A percentile compares a stretch with the other conserved stretches of the same genome.
Evolutionary conservation across 306 rosid genomes (phyloP).

Genomic region (Quercus bicolor): DNA sequence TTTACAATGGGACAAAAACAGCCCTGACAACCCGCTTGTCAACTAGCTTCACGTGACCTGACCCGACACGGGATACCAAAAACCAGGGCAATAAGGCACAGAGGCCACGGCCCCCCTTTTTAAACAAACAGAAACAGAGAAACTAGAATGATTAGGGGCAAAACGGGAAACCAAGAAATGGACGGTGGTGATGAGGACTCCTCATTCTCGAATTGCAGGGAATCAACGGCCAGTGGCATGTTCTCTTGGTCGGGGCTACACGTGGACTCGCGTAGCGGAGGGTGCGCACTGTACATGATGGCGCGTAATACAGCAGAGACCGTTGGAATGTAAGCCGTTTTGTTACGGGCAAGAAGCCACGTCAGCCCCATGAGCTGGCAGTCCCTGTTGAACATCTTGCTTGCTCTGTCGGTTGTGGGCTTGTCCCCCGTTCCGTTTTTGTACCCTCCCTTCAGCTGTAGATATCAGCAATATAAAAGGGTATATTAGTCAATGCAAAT

Average conservation of each 20-base stretch:
- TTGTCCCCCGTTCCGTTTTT: slow-evolving; percentile 46
- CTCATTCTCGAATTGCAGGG: slow-evolving; percentile 63
- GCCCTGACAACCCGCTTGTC: slow-evolving; percentile 49
- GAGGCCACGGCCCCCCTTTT: slow-evolving; percentile 1
- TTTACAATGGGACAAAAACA: slow-evolving; percentile 47
- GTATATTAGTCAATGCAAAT: background rate
- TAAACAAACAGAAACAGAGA: slow-evolving; percentile 26
- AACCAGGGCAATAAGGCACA: slow-evolving; percentile 5
- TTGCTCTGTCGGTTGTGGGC: slow-evolving; percentile 50
- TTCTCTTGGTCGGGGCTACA: slow-evolving; percentile 98
- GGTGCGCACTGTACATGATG: slow-evolving; percentile 86
- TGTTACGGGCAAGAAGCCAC: slow-evolving; percentile 82
- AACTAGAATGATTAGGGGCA: slow-evolving; percentile 40
- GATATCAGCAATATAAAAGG: background rate
- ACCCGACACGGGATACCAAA: slow-evolving; percentile 34
- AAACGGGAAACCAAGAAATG: slow-evolving; percentile 27
- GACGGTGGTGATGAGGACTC: slow-evolving; percentile 40
- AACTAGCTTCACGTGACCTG: slow-evolving; percentile 62
- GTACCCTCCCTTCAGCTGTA: slow-evolving; percentile 52
- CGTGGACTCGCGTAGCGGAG: slow-evolving; percentile 55
- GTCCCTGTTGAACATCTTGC: slow-evolving; percentile 80
- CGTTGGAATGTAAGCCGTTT: slow-evolving; percentile 90
- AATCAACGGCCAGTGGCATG: slow-evolving; percentile 99
- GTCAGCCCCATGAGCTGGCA: slow-evolving; percentile 98
- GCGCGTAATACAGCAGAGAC: slow-evolving; percentile 96